Evolutionary conservation across 192 early-diverging fungal species (phyloP), one percentile per base, ranked within the genome.

Genomic region (Coemansia sp.): DNA sequence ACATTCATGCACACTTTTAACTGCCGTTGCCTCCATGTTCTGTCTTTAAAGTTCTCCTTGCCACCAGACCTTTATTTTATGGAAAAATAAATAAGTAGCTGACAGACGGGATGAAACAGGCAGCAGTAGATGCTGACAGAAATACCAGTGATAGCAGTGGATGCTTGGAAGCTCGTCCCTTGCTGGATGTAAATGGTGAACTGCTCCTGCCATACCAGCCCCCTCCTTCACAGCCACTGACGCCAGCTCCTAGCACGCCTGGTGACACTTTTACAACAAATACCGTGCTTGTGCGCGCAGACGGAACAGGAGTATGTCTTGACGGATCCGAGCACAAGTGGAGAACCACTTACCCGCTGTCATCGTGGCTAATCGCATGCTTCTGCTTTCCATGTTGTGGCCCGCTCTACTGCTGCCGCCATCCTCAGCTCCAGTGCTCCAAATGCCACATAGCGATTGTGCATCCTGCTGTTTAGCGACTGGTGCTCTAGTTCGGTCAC

Each of bases 301-400:
- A 79, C 47, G 77, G 77, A 49, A 63, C 72, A 3, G 72, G 72
- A 58, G 49, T 79, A 9, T 79, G 77, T 44, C 21, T 43, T 1
- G 66, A 67, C 32, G 77, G 77, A 8, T 21, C 47, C 3, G 48
- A 15, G 9, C 77, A 80, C 56, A 49, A 9, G 18, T 75, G 77
- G 77, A 67, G 56, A 50, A 61, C 54, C 1, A 26, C 50, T n/a
- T 73, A 79, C 42, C 68, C 71, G 26, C 39, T 56, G 37, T 60
- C 64, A 21, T 60, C 64, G 13, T 68, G 68, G 65, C 42, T 57
- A 11, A 38, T 70, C 21, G 68, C 71, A 16, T 73, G 64, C 52
- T 11, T 64, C 15, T 79, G 68, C 44, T 65, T 56, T 40, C 13
- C 59, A 1, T 79, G 76, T 71, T 72, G 71, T 49, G 76, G 71